A percentile compares a stretch with the other conserved stretches of the same genome.
phyloP scores from a whole-genome alignment of 78 protist genomes.

The Dictyostelium brefeldianum region DNA sequence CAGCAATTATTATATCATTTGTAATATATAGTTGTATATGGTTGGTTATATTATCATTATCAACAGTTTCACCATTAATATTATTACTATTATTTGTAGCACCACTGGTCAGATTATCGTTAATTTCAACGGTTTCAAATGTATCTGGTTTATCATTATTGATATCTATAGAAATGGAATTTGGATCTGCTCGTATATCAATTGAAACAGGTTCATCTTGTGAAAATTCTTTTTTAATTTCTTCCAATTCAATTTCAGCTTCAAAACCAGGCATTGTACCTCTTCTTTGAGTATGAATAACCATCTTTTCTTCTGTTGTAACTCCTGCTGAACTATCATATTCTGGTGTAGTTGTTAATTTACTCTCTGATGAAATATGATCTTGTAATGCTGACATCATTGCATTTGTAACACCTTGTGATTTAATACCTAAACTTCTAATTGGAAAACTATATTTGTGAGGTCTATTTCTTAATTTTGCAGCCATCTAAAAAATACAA shows the following conservation, averaged over 20 bases:
- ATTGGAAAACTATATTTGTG: slow-evolving; percentile 29
- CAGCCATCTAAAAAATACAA: not conserved
- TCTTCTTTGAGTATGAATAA: not conserved
- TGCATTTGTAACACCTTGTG: not conserved
- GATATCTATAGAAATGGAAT: not conserved
- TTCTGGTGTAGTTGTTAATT: not conserved
- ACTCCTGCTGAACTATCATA: not conserved
- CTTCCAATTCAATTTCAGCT: slow-evolving; percentile 3
- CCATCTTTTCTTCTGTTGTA: slow-evolving; percentile 1
- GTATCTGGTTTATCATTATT: not conserved
- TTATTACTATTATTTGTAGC: not conserved
- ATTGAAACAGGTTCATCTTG: not conserved
- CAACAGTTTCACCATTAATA: not conserved
- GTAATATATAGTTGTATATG: too few relatives aligned
- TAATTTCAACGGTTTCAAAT: not conserved
- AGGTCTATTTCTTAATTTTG: slow-evolving; percentile 25
- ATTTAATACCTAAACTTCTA: slow-evolving; percentile 23
- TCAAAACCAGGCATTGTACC: not conserved
- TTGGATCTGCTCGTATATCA: not conserved
- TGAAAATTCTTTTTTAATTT: not conserved
- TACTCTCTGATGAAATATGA: not conserved
- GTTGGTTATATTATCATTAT: not conserved
- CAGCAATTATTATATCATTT: too few relatives aligned
- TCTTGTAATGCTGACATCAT: not conserved
- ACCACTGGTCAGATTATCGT: not conserved